Conservation (phyloP, 208 protist species). For the Trypanosoma cruzi region DNA sequence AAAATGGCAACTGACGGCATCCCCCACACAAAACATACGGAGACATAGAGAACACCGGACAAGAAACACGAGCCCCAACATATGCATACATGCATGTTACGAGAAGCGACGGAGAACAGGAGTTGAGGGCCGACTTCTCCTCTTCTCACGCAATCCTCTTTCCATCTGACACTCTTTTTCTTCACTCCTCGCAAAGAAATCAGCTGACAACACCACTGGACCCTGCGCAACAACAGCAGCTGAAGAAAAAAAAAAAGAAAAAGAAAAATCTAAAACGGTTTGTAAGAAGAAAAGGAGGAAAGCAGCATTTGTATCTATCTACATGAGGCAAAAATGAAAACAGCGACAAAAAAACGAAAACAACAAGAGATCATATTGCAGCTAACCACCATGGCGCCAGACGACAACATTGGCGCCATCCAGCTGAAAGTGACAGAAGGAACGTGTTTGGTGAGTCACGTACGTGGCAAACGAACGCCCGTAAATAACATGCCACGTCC, state of each 20-base stretch:
- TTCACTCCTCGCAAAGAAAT: too few species aligned
- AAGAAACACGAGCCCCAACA: too few species aligned
- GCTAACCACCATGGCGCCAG: slow-evolving; percentile 76
- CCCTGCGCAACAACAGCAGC: background rate
- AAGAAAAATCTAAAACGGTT: slow-evolving; percentile 7
- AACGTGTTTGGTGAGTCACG: slow-evolving; percentile 72
- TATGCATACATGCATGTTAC: too few species aligned
- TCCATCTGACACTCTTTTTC: too few species aligned
- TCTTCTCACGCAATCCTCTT: too few species aligned
- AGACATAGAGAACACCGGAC: too few species aligned
- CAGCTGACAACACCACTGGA: too few species aligned
- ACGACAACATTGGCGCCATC: slow-evolving; percentile 81
- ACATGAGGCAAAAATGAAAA: slow-evolving; percentile 5
- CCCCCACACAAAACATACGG: too few species aligned
- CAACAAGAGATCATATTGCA: slow-evolving; percentile 12
- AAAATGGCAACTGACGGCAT: too few species aligned
- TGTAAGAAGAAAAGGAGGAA: slow-evolving; percentile 9
- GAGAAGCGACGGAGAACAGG: too few species aligned
- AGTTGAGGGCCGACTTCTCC: too few species aligned
- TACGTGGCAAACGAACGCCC: slow-evolving; percentile 80
- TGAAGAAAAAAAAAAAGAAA: background rate
- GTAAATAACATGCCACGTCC: slow-evolving; percentile 87
- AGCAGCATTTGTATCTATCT: too few species aligned
- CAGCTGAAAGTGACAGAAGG: slow-evolving; percentile 80
- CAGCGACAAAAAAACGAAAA: slow-evolving; percentile 14